A percentile compares a stretch with the other conserved stretches of the same genome.
Conservation (phyloP, 768 basidiomycete genomes). For the Tricholoma hemisulphureum region DNA sequence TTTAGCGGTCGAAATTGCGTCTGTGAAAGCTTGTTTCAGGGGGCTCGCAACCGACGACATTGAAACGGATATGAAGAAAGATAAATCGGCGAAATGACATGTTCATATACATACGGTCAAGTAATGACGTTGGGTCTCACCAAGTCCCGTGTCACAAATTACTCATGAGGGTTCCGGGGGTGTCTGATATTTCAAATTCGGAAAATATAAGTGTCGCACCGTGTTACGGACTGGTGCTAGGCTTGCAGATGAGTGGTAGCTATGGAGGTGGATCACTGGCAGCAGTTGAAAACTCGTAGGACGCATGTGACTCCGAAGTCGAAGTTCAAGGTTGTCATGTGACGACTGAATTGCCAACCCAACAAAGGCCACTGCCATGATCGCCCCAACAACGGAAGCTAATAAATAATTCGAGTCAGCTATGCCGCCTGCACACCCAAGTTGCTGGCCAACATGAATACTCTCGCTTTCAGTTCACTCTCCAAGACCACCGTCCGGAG, state of each 20-base stretch:
- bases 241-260: not conserved
- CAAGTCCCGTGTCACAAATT: not conserved
- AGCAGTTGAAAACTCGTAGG: no score
- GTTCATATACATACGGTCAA: not conserved
- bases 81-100: no score
- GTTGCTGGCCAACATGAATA: constrained; percentile 31
- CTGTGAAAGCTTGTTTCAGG: constrained; percentile 22
- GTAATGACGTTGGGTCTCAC: not conserved
- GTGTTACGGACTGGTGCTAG: no score
- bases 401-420: no score
- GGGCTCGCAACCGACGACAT: constrained; percentile 5
- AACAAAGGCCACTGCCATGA: no score
- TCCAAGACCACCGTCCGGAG: constrained; percentile 22
- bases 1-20: constrained; percentile 31
- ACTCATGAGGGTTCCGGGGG: not conserved
- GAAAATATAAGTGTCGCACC: not conserved
- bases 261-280: no score
- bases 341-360: no score
- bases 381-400: no score
- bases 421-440: not conserved
- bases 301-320: no score
- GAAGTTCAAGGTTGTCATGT: not conserved
- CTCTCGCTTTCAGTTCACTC: constrained; percentile 12
- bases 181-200: not conserved
- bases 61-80: no score